These are phyloP conservation scores for Xenoacremonium recifei DNA, from an alignment of 2,329 filamentous ascomycete genomes.

Conservation along the genomic window DNA sequence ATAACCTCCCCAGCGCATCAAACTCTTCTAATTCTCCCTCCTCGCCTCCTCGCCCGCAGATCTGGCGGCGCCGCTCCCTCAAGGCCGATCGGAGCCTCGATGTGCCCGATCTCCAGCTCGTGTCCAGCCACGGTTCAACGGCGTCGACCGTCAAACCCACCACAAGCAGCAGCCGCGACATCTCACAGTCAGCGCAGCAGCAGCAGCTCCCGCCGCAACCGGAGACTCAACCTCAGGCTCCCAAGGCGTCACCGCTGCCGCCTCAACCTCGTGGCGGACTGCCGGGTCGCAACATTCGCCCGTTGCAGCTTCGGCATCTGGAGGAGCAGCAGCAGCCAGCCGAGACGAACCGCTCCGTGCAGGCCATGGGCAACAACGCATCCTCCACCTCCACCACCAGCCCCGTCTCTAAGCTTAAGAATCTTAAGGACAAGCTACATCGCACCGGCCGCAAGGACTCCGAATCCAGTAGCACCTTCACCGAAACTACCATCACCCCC, in stretches of 20 bases:
- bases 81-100: slow-evolving; percentile 47
- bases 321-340: slow-evolving; percentile 14
- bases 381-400: too few relatives aligned
- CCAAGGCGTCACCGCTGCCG: slow-evolving; percentile 15
- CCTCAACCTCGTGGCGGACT: slow-evolving; percentile 11
- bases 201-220: too few relatives aligned
- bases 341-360: slow-evolving; percentile 14
- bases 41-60: slow-evolving; percentile 31
- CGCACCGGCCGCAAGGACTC: slow-evolving; percentile 21
- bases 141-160: too few relatives aligned
- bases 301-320: too few relatives aligned
- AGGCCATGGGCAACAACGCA: slow-evolving; percentile 31
- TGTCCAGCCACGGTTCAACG: slow-evolving; percentile 50
- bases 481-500: slow-evolving; percentile 7
- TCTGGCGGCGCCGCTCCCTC: slow-evolving; percentile 51
- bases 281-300: background rate
- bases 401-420: slow-evolving; percentile 31
- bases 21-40: slow-evolving; percentile 18
- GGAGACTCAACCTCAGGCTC: slow-evolving; percentile 16
- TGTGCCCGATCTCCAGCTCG: slow-evolving; percentile 48
- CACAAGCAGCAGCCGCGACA: slow-evolving; percentile 1
- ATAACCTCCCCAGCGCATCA: slow-evolving; percentile 19
- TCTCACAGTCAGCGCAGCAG: slow-evolving; percentile 6
- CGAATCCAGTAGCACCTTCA: slow-evolving; percentile 21
- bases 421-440: slow-evolving; percentile 29